phyloP scores from a whole-genome alignment of 2,329 filamentous ascomycete genomes.

The Esteya vermicola region DNA sequence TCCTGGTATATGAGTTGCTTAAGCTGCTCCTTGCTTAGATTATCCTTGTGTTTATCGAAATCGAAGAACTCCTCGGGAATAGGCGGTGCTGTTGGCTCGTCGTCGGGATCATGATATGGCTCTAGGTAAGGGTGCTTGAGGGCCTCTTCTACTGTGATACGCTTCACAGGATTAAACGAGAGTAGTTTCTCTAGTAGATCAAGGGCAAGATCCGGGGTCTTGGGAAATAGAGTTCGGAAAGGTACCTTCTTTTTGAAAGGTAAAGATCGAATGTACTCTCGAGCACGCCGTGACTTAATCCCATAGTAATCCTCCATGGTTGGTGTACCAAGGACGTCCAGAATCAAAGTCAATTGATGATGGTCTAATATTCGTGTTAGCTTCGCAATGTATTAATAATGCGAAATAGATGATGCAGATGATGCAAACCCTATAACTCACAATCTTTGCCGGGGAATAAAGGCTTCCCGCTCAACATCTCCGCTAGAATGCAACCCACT shows the following conservation, averaged over 20 bases:
- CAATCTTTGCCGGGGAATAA: conserved; percentile 97
- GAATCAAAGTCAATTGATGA: conserved; percentile 91
- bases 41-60: conserved; percentile 99
- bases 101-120: conserved; percentile 96
- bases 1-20: conserved; percentile 97
- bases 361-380: conserved; percentile 48
- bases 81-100: conserved; percentile 89
- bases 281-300: conserved; percentile 93
- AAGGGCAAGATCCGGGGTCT: conserved; percentile 93
- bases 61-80: conserved; percentile 99
- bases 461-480: conserved; percentile 98
- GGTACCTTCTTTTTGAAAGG: conserved; percentile 99
- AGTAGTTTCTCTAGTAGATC: conserved; percentile 91
- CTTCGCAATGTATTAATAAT: no score
- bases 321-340: conserved; percentile 92
- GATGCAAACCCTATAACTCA: conserved; percentile 30
- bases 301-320: conserved; percentile 99
- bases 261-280: conserved; percentile 94
- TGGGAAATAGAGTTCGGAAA: conserved; percentile 92
- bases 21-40: conserved; percentile 92
- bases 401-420: no score
- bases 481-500: conserved; percentile 91
- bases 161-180: conserved; percentile 96
- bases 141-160: conserved; percentile 94
- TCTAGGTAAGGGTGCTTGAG: conserved; percentile 96